Percentiles rank a stretch among this genome's conserved stretches.
Conservation (phyloP, 2,329 filamentous ascomycete species). For the Helminthosporium solani region DNA sequence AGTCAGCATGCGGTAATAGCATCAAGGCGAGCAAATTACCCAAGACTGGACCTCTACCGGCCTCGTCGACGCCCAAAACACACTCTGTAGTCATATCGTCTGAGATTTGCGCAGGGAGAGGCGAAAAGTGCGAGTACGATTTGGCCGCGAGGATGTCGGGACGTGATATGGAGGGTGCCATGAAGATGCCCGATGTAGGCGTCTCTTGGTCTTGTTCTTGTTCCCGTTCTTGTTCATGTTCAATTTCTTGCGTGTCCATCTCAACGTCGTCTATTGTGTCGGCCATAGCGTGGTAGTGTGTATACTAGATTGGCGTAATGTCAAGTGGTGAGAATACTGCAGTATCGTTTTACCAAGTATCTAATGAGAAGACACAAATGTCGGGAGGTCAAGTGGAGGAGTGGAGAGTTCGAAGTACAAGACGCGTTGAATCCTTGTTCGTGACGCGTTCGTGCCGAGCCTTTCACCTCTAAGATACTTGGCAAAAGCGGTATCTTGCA, state of each 20-base stretch:
- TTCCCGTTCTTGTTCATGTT: too few relatives aligned
- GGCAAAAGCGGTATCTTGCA: conserved; percentile 21
- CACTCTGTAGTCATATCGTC: conserved; percentile 59
- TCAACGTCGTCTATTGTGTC: conserved; percentile 29
- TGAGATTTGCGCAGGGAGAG: conserved; percentile 44
- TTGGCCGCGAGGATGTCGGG: conserved; percentile 44
- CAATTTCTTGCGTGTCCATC: conserved; percentile 40
- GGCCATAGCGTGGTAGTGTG: conserved; percentile 20
- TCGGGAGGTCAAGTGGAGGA: background rate
- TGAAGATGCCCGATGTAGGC: conserved; percentile 42
- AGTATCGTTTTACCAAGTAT: too few relatives aligned
- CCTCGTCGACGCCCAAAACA: conserved; percentile 88
- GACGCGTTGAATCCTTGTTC: conserved; percentile 6
- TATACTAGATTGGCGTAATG: background rate
- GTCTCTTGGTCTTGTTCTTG: too few relatives aligned
- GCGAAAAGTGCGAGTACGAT: conserved; percentile 52
- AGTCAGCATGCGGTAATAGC: conserved; percentile 13
- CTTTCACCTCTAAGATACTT: background rate
- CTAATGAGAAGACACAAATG: too few relatives aligned
- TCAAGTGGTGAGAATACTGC: background rate
- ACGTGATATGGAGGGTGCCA: conserved; percentile 49
- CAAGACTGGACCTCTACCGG: conserved; percentile 89
- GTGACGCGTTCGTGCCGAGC: conserved; percentile 6
- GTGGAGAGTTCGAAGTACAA: background rate
- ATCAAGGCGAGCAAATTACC: conserved; percentile 54